Evolutionary conservation across 176 grass and related monocot genomes (phyloP), one percentile per base, ranked within the genome.

Genomic region (Oryza meyeriana): DNA sequence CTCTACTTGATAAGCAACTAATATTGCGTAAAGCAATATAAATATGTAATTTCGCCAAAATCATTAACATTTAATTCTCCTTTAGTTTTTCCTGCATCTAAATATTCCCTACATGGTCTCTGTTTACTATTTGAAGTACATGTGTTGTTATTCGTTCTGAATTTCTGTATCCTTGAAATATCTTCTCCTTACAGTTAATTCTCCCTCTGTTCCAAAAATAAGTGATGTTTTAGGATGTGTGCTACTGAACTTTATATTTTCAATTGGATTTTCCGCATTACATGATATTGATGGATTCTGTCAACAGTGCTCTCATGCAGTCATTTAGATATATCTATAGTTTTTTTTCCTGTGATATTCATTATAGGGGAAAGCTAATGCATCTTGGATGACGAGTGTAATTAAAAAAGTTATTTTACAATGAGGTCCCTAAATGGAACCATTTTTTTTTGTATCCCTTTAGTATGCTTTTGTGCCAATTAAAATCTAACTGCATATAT

Each of bases 81-180:
- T 52, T 52, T 58, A 58, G 52, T 58, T 24, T 58, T 58, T 58
- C 3, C 20, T 10, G 6, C 24, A 10, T 80, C 66, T 11, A 16
- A 16, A 16, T 47, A 66, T 79, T 64, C 2, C 57, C 26, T 65
- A 30, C 29, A 66, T 79, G 61, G 77, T 34, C 41, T 41, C 41
- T 30, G 29, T 79, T 66, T 64, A 65, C 35, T 28, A 62, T 77
- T 38, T 79, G 28, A 34, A 66, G 65, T 34, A 12, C 30, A 69
- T 16, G 12, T 14, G 24, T 20, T 12, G 18, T 29, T 80, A 24
- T 25, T 40, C 29, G 29, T 41, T 68, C 32, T 33, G 16, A 66
- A 79, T 66, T 39, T 30, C 28, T 66, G 22, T 42, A 79, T 50
- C 77, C 41, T 66, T 79, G 40, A 66, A 79, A 66, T 64, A 79